A percentile compares a stretch with the other conserved stretches of the same genome.
Conservation (phyloP, 164 flowering plant species). For the Piper longum region DNA sequence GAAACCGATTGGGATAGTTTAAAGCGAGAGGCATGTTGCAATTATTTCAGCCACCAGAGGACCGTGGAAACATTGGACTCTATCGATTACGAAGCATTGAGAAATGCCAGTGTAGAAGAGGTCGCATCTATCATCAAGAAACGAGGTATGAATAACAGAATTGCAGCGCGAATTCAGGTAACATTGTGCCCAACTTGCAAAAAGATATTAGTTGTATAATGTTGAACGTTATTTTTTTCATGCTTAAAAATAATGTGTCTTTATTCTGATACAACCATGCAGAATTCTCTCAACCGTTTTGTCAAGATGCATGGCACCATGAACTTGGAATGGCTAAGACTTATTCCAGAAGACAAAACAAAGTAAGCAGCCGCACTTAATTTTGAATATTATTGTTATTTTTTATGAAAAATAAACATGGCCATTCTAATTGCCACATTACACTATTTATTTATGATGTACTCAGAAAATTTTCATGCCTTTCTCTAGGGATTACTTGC, state of each 20-base stretch:
- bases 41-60: constrained; percentile 24
- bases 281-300: constrained; percentile 74
- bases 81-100: constrained; percentile 63
- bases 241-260: background rate
- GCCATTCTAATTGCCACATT: no score
- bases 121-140: constrained; percentile 43
- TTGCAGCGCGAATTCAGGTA: constrained; percentile 69
- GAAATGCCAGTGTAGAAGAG: constrained; percentile 30
- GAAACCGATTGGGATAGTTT: constrained; percentile 57
- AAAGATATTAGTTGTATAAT: background rate
- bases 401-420: no score
- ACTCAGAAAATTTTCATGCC: no score
- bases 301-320: constrained; percentile 78
- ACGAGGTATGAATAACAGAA: constrained; percentile 51
- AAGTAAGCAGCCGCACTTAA: constrained; percentile 47
- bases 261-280: constrained; percentile 4
- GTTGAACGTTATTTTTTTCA: background rate
- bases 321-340: constrained; percentile 91
- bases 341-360: constrained; percentile 83
- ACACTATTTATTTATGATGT: no score
- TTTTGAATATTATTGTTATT: no score
- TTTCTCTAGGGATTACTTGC: constrained; percentile 57
- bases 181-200: background rate
- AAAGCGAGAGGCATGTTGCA: constrained; percentile 28
- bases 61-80: constrained; percentile 32